phyloP scores from a whole-genome alignment of 139 green algal species.

The Closterium sp. region DNA sequence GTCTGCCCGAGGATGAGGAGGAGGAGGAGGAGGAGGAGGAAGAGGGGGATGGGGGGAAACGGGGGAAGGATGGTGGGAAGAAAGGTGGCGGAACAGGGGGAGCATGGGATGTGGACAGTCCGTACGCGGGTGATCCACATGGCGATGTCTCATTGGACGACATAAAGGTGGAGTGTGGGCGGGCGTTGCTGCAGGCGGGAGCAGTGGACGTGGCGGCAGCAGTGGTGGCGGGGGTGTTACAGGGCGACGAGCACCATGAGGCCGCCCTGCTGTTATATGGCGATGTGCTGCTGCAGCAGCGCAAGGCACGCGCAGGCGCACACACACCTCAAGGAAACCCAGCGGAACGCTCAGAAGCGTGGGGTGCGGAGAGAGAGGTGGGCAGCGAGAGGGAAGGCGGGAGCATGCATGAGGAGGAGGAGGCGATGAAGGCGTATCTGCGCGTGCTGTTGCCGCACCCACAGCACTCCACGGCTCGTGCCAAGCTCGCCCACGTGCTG shows the following conservation, averaged over 20 bases:
- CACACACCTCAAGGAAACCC: not conserved
- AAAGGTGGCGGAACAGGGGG: not conserved
- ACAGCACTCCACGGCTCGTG: not conserved
- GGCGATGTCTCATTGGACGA: slow-evolving; percentile 10
- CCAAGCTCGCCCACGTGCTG: not conserved
- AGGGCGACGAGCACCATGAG: slow-evolving; percentile 11
- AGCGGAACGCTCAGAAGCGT: not conserved
- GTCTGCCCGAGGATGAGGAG: not conserved
- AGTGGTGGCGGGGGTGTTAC: slow-evolving; percentile 2
- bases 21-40: not conserved
- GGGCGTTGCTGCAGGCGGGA: not conserved
- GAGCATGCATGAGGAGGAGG: not conserved
- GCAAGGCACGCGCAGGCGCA: not conserved
- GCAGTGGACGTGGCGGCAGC: not conserved
- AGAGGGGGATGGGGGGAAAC: not conserved
- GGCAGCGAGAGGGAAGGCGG: not conserved
- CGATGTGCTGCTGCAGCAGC: not conserved
- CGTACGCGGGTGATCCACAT: slow-evolving; percentile 10
- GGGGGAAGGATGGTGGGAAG: not conserved
- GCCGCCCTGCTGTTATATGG: not conserved
- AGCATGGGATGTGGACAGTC: slow-evolving; percentile 8
- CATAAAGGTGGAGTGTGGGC: slow-evolving; percentile 16
- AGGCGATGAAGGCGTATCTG: not conserved
- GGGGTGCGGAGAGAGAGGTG: not conserved
- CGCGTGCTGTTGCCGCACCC: not conserved